Conservation (phyloP, 208 protist genomes). For the Leptomonas pyrrhocoris region DNA sequence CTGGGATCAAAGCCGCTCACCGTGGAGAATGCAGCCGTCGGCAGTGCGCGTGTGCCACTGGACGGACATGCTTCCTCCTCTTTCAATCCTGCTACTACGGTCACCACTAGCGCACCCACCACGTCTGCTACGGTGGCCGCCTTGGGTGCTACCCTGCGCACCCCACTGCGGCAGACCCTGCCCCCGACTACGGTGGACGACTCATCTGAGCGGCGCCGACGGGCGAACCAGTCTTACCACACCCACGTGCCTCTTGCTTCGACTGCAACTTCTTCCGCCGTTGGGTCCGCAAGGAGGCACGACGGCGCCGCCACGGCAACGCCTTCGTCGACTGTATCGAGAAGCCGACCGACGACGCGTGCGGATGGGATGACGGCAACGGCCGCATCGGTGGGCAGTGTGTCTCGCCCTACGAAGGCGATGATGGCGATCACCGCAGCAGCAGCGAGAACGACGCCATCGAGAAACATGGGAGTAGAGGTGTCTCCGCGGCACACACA, state of each 20-base stretch:
- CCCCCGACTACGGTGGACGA: no score
- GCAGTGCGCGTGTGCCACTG: not conserved
- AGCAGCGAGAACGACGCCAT: not conserved
- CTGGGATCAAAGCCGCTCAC: no score
- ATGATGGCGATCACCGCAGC: no score
- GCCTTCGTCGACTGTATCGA: no score
- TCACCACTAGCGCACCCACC: not conserved
- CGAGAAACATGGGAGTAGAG: not conserved
- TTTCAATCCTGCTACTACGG: not conserved
- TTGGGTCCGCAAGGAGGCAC: not conserved
- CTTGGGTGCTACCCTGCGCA: constrained; percentile 9
- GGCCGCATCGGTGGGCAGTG: no score
- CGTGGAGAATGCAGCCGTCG: not conserved
- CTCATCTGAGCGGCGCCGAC: not conserved
- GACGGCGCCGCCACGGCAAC: not conserved
- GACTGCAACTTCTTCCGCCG: not conserved
- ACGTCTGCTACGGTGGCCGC: constrained; percentile 4
- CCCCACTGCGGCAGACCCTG: constrained; percentile 7
- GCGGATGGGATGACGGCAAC: no score
- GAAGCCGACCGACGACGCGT: no score
- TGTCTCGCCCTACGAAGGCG: no score
- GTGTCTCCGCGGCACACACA: not conserved
- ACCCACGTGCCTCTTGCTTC: not conserved
- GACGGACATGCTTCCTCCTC: not conserved
- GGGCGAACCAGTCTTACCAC: not conserved